Percentiles rank a stretch among this genome's conserved stretches.
These are phyloP conservation scores for Arabis hirsuta DNA, from an alignment of 345 rosid genomes.

Conservation along the genomic window DNA sequence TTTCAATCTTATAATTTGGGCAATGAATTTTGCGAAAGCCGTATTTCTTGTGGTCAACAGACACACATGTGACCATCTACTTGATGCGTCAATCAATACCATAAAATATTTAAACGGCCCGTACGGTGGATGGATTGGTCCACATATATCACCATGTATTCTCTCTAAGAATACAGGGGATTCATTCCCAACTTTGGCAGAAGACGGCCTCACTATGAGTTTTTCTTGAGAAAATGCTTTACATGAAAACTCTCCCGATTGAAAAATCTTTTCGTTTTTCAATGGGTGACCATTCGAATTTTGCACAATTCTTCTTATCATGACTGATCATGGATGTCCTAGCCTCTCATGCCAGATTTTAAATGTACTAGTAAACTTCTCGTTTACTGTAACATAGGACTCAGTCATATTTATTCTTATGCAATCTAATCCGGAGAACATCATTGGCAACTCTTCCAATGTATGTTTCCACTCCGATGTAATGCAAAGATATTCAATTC, in stretches of 20 bases:
- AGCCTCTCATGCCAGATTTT: too few relatives aligned
- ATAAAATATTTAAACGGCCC: too few relatives aligned
- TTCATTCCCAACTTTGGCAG: too few relatives aligned
- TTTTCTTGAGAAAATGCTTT: neutral
- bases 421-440: too few relatives aligned
- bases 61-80: slow-evolving; percentile 1
- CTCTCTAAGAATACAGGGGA: neutral
- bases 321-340: neutral
- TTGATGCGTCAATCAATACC: neutral
- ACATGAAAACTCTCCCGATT: neutral
- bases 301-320: neutral
- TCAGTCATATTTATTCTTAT: too few relatives aligned
- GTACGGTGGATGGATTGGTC: neutral
- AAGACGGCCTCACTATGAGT: neutral
- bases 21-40: neutral
- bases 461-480: too few relatives aligned
- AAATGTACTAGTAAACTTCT: too few relatives aligned
- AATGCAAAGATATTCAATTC: too few relatives aligned
- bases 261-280: neutral
- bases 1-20: too few relatives aligned
- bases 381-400: too few relatives aligned
- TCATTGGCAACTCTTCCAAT: too few relatives aligned
- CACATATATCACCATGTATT: slow-evolving; percentile 1
- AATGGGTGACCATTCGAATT: neutral
- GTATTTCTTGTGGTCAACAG: neutral